Conservation (phyloP, 2,329 filamentous ascomycete genomes). For the Sporothrix pallida region DNA sequence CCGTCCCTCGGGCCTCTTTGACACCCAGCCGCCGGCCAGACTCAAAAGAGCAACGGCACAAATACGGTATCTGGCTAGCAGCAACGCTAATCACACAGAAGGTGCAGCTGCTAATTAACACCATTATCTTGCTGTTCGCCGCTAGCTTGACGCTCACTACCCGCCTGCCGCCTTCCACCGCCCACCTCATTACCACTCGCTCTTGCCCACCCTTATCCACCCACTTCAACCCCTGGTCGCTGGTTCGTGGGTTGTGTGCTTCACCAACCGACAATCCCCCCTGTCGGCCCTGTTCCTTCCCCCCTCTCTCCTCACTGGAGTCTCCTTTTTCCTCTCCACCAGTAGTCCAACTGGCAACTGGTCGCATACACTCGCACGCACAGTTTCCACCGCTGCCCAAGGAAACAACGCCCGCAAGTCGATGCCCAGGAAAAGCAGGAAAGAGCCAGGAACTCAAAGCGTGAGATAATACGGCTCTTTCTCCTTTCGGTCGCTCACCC, state of each 20-base stretch:
- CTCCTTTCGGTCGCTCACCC: constrained; percentile 17
- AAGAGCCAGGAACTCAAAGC: background rate
- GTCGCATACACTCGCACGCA: constrained; percentile 20
- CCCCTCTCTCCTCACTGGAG: constrained; percentile 12
- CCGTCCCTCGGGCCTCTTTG: background rate
- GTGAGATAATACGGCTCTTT: constrained; percentile 29
- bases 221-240: constrained; percentile 11
- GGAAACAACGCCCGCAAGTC: background rate
- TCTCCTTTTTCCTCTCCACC: constrained; percentile 10
- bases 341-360: background rate
- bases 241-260: constrained; percentile 25
- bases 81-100: constrained; percentile 15
- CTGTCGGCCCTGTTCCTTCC: constrained; percentile 16
- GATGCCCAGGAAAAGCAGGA: background rate
- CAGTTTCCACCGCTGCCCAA: background rate
- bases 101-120: background rate
- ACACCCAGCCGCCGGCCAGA: background rate
- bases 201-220: background rate
- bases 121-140: background rate
- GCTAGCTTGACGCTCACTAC: constrained; percentile 16
- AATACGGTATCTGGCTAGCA: constrained; percentile 3
- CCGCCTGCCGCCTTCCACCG: constrained; percentile 19
- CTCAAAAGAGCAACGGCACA: background rate
- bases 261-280: constrained; percentile 29
- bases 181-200: background rate